These are phyloP conservation scores for Apiotrichum porosum DNA, from an alignment of 1,284 basidiomycete genomes.

Conservation along the genomic window DNA sequence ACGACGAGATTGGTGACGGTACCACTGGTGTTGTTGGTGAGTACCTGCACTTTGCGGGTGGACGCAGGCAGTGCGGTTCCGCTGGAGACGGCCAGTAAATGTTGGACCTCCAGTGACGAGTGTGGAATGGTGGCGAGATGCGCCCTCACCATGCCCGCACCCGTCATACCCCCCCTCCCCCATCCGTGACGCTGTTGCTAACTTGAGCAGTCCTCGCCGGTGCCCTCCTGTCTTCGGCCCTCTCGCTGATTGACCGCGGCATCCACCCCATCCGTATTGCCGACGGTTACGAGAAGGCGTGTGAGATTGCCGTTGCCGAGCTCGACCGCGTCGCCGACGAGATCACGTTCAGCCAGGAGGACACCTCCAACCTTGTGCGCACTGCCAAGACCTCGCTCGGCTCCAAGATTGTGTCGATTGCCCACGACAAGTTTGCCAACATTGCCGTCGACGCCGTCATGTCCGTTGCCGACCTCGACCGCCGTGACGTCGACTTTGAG, in stretches of 20 bases:
- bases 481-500: conserved; percentile 95
- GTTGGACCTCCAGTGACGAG: not conserved
- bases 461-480: conserved; percentile 88
- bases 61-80: not conserved
- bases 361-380: conserved; percentile 84
- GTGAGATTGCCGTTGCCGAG: conserved; percentile 79
- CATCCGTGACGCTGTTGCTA: too few relatives aligned
- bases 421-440: conserved; percentile 88
- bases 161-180: too few relatives aligned
- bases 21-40: conserved; percentile 96
- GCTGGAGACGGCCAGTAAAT: too few relatives aligned
- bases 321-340: conserved; percentile 89
- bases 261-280: conserved; percentile 98
- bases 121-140: too few relatives aligned
- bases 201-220: conserved; percentile 96
- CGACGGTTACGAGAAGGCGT: conserved; percentile 95
- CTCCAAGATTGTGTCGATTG: conserved; percentile 98
- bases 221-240: conserved; percentile 64
- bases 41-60: conserved; percentile 39
- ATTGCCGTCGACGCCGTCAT: conserved; percentile 97
- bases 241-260: conserved; percentile 85
- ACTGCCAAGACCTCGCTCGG: conserved; percentile 94
- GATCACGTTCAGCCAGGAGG: conserved; percentile 68
- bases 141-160: too few relatives aligned
- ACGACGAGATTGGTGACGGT: conserved; percentile 98